Evolutionary conservation across 495 filamentous ascomycete species (phyloP).

Genomic region (Neurospora intermedia): DNA sequence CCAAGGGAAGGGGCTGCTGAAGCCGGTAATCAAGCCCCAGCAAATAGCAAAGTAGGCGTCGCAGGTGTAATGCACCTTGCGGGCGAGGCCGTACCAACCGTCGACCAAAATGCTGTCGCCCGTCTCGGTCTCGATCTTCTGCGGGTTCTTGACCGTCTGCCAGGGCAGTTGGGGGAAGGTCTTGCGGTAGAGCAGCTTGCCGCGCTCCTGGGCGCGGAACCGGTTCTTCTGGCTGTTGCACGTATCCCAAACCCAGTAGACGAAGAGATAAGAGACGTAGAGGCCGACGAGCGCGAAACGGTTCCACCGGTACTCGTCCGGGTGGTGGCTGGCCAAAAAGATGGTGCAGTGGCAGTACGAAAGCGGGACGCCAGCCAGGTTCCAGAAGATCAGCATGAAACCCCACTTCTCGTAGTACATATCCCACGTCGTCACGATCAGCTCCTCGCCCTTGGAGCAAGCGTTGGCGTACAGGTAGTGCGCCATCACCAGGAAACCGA

Average conservation of each 20-base stretch:
- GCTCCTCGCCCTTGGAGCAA: conserved; percentile 91
- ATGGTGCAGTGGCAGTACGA: conserved; percentile 96
- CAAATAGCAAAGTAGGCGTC: conserved; percentile 67
- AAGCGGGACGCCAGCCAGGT: conserved; percentile 88
- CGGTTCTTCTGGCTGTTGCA: conserved; percentile 92
- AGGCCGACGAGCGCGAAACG: conserved; percentile 53
- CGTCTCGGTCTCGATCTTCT: conserved; percentile 64
- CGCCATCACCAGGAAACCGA: conserved; percentile 80
- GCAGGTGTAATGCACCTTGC: conserved; percentile 93
- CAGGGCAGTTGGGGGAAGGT: conserved; percentile 92
- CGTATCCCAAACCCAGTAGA: conserved; percentile 90
- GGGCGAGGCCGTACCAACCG: conserved; percentile 88
- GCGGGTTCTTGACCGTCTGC: conserved; percentile 77
- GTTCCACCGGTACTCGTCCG: conserved; percentile 72
- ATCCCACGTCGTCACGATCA: conserved; percentile 89
- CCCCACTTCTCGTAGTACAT: conserved; percentile 99
- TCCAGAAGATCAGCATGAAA: conserved; percentile 99
- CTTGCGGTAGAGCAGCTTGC: conserved; percentile 58
- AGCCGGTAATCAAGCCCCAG: conserved; percentile 52
- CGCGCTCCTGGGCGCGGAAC: conserved; percentile 73
- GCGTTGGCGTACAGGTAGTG: conserved; percentile 96
- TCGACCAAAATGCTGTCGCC: conserved; percentile 79
- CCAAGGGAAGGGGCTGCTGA: conserved; percentile 83
- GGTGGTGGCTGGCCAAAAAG: conserved; percentile 83
- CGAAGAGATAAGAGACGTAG: conserved; percentile 64